Conservation (phyloP, 306 rosid species). For the Quercus glauca region DNA sequence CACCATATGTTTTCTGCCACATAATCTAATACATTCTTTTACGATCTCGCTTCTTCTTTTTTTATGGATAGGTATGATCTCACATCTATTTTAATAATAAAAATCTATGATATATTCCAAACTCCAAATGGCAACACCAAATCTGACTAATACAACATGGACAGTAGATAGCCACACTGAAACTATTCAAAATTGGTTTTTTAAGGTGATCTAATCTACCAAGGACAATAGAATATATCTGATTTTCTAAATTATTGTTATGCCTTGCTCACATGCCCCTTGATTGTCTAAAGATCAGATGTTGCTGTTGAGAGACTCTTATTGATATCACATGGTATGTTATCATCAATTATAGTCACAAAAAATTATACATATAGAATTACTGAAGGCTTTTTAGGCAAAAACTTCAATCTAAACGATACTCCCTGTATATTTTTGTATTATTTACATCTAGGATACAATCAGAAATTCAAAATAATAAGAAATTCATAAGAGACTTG, state of each 20-base stretch:
- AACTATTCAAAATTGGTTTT: background rate
- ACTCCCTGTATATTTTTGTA: background rate
- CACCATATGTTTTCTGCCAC: background rate
- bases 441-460: background rate
- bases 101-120: background rate
- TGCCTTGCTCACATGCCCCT: background rate
- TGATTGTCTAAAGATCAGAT: background rate
- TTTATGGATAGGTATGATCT: background rate
- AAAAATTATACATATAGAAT: background rate
- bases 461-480: background rate
- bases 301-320: background rate
- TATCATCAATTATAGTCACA: background rate
- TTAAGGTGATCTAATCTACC: background rate
- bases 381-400: background rate
- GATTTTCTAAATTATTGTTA: background rate
- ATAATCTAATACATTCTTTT: background rate
- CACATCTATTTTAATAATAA: background rate
- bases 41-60: no score
- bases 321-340: background rate
- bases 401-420: background rate
- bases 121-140: background rate
- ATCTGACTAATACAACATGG: background rate
- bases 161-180: background rate
- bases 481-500: conserved; percentile 16
- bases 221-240: background rate